phyloP scores from a whole-genome alignment of 2,329 filamentous ascomycete species.

The Colletotrichum sublineola region DNA sequence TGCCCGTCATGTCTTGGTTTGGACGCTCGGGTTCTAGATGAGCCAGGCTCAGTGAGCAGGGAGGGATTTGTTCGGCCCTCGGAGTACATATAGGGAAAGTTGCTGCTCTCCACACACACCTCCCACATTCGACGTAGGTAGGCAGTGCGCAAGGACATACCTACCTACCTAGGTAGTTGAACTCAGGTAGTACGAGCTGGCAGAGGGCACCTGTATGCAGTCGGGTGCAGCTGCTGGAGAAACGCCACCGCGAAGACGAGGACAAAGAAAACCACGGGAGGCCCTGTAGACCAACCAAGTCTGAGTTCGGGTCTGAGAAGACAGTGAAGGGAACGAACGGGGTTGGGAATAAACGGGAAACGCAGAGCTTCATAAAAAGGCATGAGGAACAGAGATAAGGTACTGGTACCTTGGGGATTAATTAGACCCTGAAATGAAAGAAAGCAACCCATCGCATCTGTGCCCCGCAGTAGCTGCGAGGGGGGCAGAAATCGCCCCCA shows the following conservation, averaged over 20 bases:
- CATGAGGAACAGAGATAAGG: not conserved
- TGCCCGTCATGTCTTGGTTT: not conserved
- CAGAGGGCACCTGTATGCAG: not conserved
- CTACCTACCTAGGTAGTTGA: no score
- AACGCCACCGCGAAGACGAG: not conserved
- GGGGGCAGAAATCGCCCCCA: not conserved
- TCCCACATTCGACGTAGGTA: conserved; percentile 23
- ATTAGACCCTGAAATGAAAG: conserved; percentile 12
- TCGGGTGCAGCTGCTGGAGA: not conserved
- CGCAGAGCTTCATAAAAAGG: not conserved
- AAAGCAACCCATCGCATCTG: not conserved
- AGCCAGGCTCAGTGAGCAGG: conserved; percentile 25
- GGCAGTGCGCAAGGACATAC: no score
- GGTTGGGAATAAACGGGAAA: not conserved
- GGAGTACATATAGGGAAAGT: not conserved
- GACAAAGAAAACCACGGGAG: no score
- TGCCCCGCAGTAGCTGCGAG: conserved; percentile 21
- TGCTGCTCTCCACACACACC: conserved; percentile 34
- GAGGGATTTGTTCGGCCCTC: conserved; percentile 17
- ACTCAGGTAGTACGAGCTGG: not conserved
- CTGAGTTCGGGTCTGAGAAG: not conserved
- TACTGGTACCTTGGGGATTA: not conserved
- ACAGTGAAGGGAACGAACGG: not conserved
- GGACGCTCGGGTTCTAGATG: conserved; percentile 17
- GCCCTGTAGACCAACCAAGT: not conserved